Base-by-base conservation (phyloP, 2,329 filamentous ascomycete genomes). In the Plectosphaerella sp. region DNA sequence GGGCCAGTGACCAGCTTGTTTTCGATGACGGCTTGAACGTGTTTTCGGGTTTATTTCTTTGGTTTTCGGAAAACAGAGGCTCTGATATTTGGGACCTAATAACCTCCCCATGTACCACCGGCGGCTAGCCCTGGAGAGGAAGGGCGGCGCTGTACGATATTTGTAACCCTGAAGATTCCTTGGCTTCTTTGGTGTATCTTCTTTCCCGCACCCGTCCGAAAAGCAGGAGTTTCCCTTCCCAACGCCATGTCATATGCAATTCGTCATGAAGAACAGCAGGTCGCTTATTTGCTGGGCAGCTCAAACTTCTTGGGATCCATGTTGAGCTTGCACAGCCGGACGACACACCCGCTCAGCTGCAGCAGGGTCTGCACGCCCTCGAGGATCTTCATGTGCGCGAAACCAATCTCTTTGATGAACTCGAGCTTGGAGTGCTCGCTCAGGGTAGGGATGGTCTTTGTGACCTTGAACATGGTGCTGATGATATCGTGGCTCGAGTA, bases 401-500 rank as follows among this genome's bases (percentile, higher is more conserved):
- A 97, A 50, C 94, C 94, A 70, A 99, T 99, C 73, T 97, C 94
- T 73, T 91, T 93, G 73, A 97, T 96, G 62, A 97, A 99, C 67
- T 97, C 93, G 56, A 99, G 77, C 75, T 97, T 97, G 15, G 91
- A 86, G 69, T 97, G 91, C 72, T 99, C 94, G 59, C 91, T 94
- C 52, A 99, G 75, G 2, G 88, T 91, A 2, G 90, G 89, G 54
- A 97, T 91, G 2, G 91, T 95, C 77, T 97, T 99, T 45, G 94
- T 97, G 54, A 99, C 94, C 64, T 88, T 87, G 78, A 99, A 97
- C 94, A 99, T 99, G 56, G 93, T 99, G 72, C 89, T 95, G 70
- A 99, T 95, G 62, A 99, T 96, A 69, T 99, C 94, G 73, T 99
- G 93, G 61, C 91, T 95, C n/a, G 91, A 96, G 73, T 99, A 99